Evolutionary conservation across 805 yeast genomes (phyloP).

Genomic region (Metschnikowia cubensis): DNA sequence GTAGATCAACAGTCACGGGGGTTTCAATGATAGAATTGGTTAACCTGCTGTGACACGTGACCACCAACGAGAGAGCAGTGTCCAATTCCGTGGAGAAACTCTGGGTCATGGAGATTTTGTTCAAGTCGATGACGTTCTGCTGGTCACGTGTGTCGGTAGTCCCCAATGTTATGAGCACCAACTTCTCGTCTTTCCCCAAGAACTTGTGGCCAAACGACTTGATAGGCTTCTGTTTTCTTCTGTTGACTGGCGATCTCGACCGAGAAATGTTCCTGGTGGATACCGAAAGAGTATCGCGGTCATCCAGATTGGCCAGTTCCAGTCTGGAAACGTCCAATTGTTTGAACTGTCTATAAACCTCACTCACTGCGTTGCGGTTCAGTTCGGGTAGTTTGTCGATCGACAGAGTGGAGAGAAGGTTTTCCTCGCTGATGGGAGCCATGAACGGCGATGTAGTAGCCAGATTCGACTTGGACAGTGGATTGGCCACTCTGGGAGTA

Average conservation of each 20-base stretch:
- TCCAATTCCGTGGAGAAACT: slow-evolving; percentile 81
- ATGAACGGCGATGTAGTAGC: slow-evolving; percentile 16
- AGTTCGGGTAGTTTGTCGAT: slow-evolving; percentile 37
- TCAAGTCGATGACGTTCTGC: slow-evolving; percentile 59
- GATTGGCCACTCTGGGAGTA: slow-evolving; percentile 15
- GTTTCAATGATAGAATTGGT: slow-evolving; percentile 41
- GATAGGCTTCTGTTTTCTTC: slow-evolving; percentile 45
- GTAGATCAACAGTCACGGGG: slow-evolving; percentile 68
- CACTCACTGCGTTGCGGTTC: slow-evolving; percentile 27
- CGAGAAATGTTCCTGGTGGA: slow-evolving; percentile 9
- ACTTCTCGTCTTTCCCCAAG: slow-evolving; percentile 57
- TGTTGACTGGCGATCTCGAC: slow-evolving; percentile 18
- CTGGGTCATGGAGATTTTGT: slow-evolving; percentile 69
- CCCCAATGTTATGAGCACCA: slow-evolving; percentile 81
- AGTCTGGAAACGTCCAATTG: slow-evolving; percentile 20
- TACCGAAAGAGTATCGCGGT: slow-evolving; percentile 22
- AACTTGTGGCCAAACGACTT: slow-evolving; percentile 85
- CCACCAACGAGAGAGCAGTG: slow-evolving; percentile 75
- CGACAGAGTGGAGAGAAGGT: slow-evolving; percentile 26
- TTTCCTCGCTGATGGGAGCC: slow-evolving; percentile 15
- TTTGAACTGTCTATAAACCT: slow-evolving; percentile 39
- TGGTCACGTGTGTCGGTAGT: slow-evolving; percentile 70
- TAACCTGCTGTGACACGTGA: slow-evolving; percentile 38
- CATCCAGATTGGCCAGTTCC: background rate
- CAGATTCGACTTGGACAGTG: slow-evolving; percentile 14